phyloP scores from a whole-genome alignment of 2,329 filamentous ascomycete species.

The Dothistroma septosporum region DNA sequence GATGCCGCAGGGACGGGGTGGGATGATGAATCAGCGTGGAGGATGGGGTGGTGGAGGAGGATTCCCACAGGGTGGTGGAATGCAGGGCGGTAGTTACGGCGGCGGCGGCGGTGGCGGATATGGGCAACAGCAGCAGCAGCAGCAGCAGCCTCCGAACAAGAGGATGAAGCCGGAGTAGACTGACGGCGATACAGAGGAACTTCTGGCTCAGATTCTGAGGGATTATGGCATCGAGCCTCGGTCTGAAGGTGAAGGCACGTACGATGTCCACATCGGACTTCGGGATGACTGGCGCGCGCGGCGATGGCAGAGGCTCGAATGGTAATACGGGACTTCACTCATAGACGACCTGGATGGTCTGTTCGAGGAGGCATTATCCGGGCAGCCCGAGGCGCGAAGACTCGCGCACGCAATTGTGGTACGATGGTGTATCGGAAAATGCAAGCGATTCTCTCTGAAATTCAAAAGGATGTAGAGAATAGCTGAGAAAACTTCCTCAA shows the following conservation, averaged over 20 bases:
- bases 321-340: not conserved
- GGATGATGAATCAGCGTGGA: constrained; percentile 48
- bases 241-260: no score
- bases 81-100: constrained; percentile 11
- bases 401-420: no score
- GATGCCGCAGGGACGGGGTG: constrained; percentile 39
- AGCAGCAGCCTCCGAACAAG: constrained; percentile 33
- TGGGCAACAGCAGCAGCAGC: constrained; percentile 37
- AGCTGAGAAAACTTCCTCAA: no score
- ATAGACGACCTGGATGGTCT: no score
- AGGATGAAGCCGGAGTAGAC: constrained; percentile 14
- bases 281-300: no score
- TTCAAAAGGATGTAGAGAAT: no score
- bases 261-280: no score
- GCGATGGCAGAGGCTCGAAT: not conserved
- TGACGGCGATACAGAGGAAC: constrained; percentile 1
- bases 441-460: no score
- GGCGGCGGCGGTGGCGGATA: constrained; percentile 5
- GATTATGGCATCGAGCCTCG: not conserved
- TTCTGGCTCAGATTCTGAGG: not conserved
- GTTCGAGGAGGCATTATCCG: no score
- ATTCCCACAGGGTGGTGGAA: constrained; percentile 48
- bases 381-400: no score
- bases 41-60: constrained; percentile 50
- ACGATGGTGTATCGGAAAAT: no score